phyloP scores from a whole-genome alignment of 2,329 filamentous ascomycete genomes.

The Sclerotinia nivalis region DNA sequence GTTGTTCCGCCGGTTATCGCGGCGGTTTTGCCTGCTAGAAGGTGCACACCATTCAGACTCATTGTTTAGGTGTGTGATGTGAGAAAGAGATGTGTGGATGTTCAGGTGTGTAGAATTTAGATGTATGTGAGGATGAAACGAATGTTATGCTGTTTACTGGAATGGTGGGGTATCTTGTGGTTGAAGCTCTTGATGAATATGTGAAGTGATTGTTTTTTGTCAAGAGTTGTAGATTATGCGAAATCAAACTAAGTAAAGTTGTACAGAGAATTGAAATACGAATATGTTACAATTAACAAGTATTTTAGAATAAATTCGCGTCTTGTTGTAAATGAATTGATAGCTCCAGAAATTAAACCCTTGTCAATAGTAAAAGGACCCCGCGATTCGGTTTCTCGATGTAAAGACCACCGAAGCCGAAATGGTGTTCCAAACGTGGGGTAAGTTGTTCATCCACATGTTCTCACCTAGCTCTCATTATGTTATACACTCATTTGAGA shows the following conservation, averaged over 20 bases:
- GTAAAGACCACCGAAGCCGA: slow-evolving; percentile 27
- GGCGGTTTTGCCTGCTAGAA: slow-evolving; percentile 22
- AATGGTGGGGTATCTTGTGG: not conserved
- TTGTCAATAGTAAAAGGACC: slow-evolving; percentile 23
- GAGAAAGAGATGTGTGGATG: not conserved
- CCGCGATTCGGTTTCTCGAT: slow-evolving; percentile 32
- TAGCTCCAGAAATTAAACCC: not conserved
- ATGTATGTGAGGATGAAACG: not conserved
- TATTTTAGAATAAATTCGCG: not conserved
- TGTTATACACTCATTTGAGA: not conserved
- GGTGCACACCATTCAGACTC: slow-evolving; percentile 10
- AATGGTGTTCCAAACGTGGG: slow-evolving; percentile 11
- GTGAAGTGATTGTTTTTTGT: not conserved
- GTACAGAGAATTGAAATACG: not conserved
- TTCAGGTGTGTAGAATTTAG: not conserved
- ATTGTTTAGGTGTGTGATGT: not conserved
- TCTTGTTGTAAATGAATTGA: not conserved
- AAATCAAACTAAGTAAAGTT: not conserved
- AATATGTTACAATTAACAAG: not conserved
- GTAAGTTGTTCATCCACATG: slow-evolving; percentile 10
- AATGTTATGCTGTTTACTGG: not conserved
- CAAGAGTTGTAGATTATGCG: not conserved
- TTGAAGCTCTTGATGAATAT: not conserved
- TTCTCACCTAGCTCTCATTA: not conserved
- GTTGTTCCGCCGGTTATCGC: slow-evolving; percentile 25